Percentiles rank a stretch among this genome's conserved stretches.
These are phyloP conservation scores for Lipomyces lipofer DNA, from an alignment of 805 yeast genomes.

Conservation along the genomic window DNA sequence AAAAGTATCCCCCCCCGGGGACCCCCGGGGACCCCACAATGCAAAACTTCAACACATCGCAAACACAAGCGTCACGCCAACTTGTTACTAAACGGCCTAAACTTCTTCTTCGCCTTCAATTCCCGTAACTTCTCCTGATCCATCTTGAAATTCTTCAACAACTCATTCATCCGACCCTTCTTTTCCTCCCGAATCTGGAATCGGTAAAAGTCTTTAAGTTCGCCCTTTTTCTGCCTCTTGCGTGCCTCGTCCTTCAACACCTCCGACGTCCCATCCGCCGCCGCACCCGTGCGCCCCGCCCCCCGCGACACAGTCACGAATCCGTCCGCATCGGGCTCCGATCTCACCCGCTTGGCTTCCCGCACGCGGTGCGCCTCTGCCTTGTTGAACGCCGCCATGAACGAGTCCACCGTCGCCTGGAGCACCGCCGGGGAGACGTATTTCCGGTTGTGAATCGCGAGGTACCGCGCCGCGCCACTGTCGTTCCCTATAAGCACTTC, in stretches of 20 bases:
- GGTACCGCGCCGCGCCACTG: conserved; percentile 44
- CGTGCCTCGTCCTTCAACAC: conserved; percentile 47
- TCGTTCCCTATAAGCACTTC: conserved; percentile 42
- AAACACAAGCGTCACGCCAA: conserved; percentile 7
- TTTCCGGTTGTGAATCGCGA: conserved; percentile 40
- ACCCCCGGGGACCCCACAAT: not conserved
- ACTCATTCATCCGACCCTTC: conserved; percentile 87
- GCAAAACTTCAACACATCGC: not conserved
- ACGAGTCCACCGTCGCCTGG: conserved; percentile 56
- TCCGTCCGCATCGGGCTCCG: conserved; percentile 35
- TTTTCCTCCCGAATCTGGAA: conserved; percentile 94
- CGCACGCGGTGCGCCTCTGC: conserved; percentile 50
- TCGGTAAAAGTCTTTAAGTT: conserved; percentile 88
- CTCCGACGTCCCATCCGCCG: conserved; percentile 12
- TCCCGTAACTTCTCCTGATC: conserved; percentile 83
- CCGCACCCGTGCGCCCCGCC: conserved; percentile 12
- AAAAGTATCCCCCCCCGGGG: too few relatives aligned
- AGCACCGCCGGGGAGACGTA: conserved; percentile 52
- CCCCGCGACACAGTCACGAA: conserved; percentile 33
- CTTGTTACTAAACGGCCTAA: conserved; percentile 62
- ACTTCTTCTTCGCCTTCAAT: conserved; percentile 78
- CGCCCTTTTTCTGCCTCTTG: conserved; percentile 53
- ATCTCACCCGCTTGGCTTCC: conserved; percentile 23
- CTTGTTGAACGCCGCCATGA: conserved; percentile 65
- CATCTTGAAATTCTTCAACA: conserved; percentile 77